Percentiles rank a stretch among this genome's conserved stretches.
These are phyloP conservation scores for Diaporthe velutina DNA, from an alignment of 2,329 filamentous ascomycete genomes.

Conservation along the genomic window DNA sequence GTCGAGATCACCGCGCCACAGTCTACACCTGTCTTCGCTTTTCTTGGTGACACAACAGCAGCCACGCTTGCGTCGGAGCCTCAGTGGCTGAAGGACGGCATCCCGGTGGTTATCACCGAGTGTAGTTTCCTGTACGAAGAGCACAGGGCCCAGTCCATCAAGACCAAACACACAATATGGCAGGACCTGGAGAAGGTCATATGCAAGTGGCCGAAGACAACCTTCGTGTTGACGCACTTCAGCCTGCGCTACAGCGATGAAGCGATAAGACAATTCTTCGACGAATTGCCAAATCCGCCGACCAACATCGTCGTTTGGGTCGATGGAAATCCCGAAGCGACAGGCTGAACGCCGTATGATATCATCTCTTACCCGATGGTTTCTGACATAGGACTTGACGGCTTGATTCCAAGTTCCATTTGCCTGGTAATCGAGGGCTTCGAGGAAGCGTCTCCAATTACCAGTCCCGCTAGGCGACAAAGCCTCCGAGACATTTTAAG, in stretches of 20 bases:
- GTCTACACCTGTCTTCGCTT: conserved; percentile 58
- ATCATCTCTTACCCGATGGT: neutral
- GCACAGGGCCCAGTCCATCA: conserved; percentile 57
- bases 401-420: neutral
- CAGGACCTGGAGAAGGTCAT: conserved; percentile 59
- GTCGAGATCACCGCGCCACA: conserved; percentile 55
- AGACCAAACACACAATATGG: conserved; percentile 63
- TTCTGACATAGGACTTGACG: neutral
- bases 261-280: conserved; percentile 57
- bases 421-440: too few species aligned
- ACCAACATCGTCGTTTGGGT: conserved; percentile 62
- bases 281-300: conserved; percentile 53
- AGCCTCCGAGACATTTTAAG: conserved; percentile 11
- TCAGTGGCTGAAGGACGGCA: conserved; percentile 53
- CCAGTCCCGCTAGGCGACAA: neutral
- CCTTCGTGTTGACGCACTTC: conserved; percentile 62
- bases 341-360: neutral
- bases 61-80: conserved; percentile 54
- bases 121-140: conserved; percentile 61
- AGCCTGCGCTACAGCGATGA: conserved; percentile 59
- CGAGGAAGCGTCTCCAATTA: neutral
- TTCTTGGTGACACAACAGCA: conserved; percentile 61
- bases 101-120: conserved; percentile 62
- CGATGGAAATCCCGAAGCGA: conserved; percentile 48
- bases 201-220: conserved; percentile 56